Evolutionary conservation across 148 eudicot genomes (phyloP).

Genomic region (Bassia scoparia): DNA sequence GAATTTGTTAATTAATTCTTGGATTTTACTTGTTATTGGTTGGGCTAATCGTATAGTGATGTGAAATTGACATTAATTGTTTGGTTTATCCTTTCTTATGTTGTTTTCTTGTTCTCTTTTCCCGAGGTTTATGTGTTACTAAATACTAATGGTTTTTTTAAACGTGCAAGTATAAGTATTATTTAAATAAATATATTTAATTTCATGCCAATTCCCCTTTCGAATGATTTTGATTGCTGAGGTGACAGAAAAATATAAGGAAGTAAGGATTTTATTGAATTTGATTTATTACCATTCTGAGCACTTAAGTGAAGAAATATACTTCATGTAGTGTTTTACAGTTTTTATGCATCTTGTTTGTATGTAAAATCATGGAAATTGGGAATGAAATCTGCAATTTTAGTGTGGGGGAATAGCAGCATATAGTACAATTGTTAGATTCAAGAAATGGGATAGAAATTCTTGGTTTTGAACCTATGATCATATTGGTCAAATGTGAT

Average conservation of each 20-base stretch:
- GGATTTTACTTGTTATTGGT: neutral
- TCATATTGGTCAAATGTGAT: neutral
- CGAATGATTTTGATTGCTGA: neutral
- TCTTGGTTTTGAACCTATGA: neutral
- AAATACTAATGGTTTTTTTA: too few relatives aligned
- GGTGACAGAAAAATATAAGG: too few relatives aligned
- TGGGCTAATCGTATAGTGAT: slow-evolving; percentile 5
- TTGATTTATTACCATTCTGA: slow-evolving; percentile 5
- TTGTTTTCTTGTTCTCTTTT: neutral
- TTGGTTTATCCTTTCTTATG: neutral
- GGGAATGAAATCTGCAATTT: neutral
- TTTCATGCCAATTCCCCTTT: too few relatives aligned
- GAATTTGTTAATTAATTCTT: neutral
- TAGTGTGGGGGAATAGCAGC: neutral
- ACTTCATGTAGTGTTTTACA: too few relatives aligned
- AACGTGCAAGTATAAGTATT: too few relatives aligned
- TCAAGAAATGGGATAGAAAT: neutral
- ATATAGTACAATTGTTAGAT: neutral
- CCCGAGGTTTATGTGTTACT: neutral
- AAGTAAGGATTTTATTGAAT: neutral
- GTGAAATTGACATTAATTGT: slow-evolving; percentile 14
- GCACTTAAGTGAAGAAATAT: neutral
- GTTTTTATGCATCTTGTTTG: neutral
- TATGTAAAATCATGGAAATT: neutral
- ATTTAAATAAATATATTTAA: too few relatives aligned